Percentiles rank a stretch among this genome's conserved stretches.
These are phyloP conservation scores for Leucocoprinus leucothites DNA, from an alignment of 768 basidiomycete species.

Conservation along the genomic window DNA sequence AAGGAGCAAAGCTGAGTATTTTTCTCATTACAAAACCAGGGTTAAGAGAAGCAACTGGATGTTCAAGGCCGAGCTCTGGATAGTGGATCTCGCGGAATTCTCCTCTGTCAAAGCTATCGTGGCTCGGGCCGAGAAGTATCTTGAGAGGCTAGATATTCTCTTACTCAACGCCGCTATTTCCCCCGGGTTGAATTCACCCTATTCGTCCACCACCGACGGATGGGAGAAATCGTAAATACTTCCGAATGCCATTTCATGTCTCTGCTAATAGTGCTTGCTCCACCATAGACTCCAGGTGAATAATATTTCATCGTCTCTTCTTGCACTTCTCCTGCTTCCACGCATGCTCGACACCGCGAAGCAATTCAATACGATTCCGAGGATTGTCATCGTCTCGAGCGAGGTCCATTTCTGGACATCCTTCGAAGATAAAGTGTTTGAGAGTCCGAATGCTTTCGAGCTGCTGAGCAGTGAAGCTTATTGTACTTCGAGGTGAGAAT, in stretches of 20 bases:
- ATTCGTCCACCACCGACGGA: slow-evolving; percentile 33
- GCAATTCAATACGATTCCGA: slow-evolving; percentile 22
- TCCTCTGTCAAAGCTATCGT: slow-evolving; percentile 33
- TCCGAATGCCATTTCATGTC: no score
- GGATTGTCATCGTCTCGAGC: slow-evolving; percentile 38
- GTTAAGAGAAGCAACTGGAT: slow-evolving; percentile 28
- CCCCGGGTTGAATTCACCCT: slow-evolving; percentile 4
- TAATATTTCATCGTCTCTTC: slow-evolving; percentile 33
- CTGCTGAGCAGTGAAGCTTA: slow-evolving; percentile 27
- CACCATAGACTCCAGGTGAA: slow-evolving; percentile 41
- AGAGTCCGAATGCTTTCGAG: slow-evolving; percentile 22
- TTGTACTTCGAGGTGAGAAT: slow-evolving; percentile 16
- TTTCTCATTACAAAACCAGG: slow-evolving; percentile 12
- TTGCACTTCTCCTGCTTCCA: slow-evolving; percentile 38
- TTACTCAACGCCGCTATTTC: slow-evolving; percentile 41
- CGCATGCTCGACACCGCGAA: slow-evolving; percentile 31
- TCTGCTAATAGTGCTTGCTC: neutral
- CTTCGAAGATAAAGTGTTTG: slow-evolving; percentile 19
- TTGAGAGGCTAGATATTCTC: slow-evolving; percentile 37
- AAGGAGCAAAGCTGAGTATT: neutral
- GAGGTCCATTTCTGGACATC: slow-evolving; percentile 31
- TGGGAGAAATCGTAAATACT: slow-evolving; percentile 41
- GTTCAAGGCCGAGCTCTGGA: slow-evolving; percentile 32
- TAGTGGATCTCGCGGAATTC: slow-evolving; percentile 35
- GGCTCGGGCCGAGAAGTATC: slow-evolving; percentile 28